Base-by-base conservation (phyloP, 106 monocot species). In the Alisma plantagoaquatica region DNA sequence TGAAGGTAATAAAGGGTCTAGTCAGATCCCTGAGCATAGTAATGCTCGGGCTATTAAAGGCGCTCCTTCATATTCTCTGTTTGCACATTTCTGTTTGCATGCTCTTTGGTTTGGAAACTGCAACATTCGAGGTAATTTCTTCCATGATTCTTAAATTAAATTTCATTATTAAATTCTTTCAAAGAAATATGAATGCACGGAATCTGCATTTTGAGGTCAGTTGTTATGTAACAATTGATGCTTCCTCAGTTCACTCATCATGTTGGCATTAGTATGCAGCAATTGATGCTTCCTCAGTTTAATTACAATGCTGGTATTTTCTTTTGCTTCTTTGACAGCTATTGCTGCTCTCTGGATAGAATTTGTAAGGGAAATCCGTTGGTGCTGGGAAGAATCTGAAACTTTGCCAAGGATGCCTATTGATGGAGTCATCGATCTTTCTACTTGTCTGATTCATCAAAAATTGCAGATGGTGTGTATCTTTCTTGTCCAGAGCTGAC, bases 321-420 rank as follows among this genome's bases (percentile, higher is more conserved):
- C 18, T 33, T 75, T 10, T 65, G 8, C 27, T 28, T 62, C 26
- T 55, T 29, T 14, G 9, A 60, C 62, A 96, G 96, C 89, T 50
- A 98, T 89, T 46, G 70, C 89, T 17, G 46, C 59, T 1, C 73
- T 98, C 5, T 98, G 96, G 96, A 78, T 98, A 71, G 96, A 98
- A 70, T 98, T 98, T 76, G 96, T 85, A 16, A 68, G 96, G 57
- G 96, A 98, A 78, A 67, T 98, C 73, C 88, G 96, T 28, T 98
- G 96, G 96, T 98, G 65, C 61, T 98, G 96, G 96, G 96, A 89
- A 60, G 96, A 98, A 63, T 81, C 96, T 20, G 73, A 98, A 42
- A 64, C 75, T 19, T 79, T 98, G 62, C 89, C 96, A 19, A 75
- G 76, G 62, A 76, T 84, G 76, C n/a, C 62, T 57, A 31, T 56